These are phyloP conservation scores for Acanthamoeba triangularis DNA, from an alignment of 208 protist genomes.

Conservation along the genomic window DNA sequence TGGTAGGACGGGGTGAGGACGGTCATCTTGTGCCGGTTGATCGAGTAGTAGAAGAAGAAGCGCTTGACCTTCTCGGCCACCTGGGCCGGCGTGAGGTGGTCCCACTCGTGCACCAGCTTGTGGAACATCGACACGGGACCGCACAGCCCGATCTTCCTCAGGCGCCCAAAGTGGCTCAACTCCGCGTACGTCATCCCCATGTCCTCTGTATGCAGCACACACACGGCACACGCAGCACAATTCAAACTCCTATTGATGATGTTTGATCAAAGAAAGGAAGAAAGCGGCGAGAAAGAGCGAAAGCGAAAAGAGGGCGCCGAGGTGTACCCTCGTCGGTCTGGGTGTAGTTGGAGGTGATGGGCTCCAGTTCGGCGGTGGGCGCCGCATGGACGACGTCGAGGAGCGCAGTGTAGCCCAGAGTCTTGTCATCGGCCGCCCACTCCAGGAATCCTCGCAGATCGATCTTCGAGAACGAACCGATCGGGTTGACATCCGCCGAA, in stretches of 20 bases:
- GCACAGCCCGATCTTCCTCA: constrained; percentile 88
- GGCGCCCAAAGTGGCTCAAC: constrained; percentile 86
- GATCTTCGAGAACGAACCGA: constrained; percentile 84
- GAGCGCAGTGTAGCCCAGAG: constrained; percentile 77
- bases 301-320: too few species aligned
- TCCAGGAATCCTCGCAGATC: constrained; percentile 87
- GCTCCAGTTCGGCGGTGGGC: constrained; percentile 92
- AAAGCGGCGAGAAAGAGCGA: too few species aligned
- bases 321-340: constrained; percentile 78
- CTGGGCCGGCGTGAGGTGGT: constrained; percentile 69
- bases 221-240: too few species aligned
- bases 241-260: background rate
- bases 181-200: constrained; percentile 95
- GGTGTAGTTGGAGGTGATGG: constrained; percentile 86
- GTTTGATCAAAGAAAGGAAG: too few species aligned
- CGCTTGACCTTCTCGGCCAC: constrained; percentile 92
- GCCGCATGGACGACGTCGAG: constrained; percentile 80
- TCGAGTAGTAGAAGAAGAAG: constrained; percentile 93
- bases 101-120: constrained; percentile 74
- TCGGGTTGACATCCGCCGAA: constrained; percentile 93
- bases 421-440: constrained; percentile 70
- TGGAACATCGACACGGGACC: constrained; percentile 90
- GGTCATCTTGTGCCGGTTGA: constrained; percentile 94
- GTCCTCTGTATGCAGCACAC: constrained; percentile 86
- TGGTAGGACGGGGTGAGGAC: constrained; percentile 93